Evolutionary conservation across 2,329 filamentous ascomycete species (phyloP), one percentile per base, ranked within the genome.

Genomic region (Scedosporium minutisporum): DNA sequence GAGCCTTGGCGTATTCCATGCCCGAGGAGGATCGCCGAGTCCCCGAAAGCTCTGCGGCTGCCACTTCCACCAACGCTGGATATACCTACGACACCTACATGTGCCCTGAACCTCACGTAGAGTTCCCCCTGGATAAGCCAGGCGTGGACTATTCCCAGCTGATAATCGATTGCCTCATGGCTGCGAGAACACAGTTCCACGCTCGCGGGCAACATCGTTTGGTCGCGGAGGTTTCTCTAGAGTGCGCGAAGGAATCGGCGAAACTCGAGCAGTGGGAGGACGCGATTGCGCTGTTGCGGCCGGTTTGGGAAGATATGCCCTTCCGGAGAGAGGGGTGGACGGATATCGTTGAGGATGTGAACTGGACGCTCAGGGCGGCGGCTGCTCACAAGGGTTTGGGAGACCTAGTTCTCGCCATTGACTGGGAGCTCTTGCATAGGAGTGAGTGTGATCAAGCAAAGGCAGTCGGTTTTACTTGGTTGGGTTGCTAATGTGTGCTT

Each of bases 61-160:
- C 80, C 3, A 74, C 75, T 6, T 73, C 77, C 6, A 76, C 78
- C 9, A 78, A 76, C 67, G 82, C 81, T 60, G 77, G 79, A 0
- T 85, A 85, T 65, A 76, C 77, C 1, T 87, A 88, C 65, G 86
- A 89, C 69, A 85, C 82, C 1, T 89, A 88, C 70, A 80, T 89
- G 75, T 88, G 85, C 62, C 85, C 84, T 12, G 80, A 84, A 46
- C 86, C 86, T 1, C 77, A 85, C 65, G 77, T 86, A 65, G 85
- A 88, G 67, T 79, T 78, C 58, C 83, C 85, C 0, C 66, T 86
- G 14, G 70, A 74, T 21, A 78, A 80, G 3, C 66, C 71, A 4
- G 82, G 82, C 0, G 76, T 84, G 51, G 77, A 86, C 64, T 85
- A 88, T 69, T 74, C 79, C 1, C 75, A 78, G 63, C 69, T 86